These are phyloP conservation scores for Hypoxylon perforatum DNA, from an alignment of 495 filamentous ascomycete species.

Conservation along the genomic window DNA sequence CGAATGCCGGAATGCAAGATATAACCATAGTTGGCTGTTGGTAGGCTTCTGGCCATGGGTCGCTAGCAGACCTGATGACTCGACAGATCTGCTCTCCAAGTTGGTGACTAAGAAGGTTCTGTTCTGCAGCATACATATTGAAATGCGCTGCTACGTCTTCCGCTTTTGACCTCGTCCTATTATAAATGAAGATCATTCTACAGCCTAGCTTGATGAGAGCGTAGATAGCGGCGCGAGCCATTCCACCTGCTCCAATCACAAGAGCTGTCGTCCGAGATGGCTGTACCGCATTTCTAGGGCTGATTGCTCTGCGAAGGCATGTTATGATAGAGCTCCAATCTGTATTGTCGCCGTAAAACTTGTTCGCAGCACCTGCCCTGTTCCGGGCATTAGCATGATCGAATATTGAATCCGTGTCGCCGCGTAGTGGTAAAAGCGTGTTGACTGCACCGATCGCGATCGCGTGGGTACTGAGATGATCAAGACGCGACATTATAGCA, in stretches of 20 bases:
- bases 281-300: constrained; percentile 80
- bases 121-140: constrained; percentile 59
- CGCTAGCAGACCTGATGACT: constrained; percentile 67
- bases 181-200: constrained; percentile 81
- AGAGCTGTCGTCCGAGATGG: constrained; percentile 72
- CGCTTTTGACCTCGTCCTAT: constrained; percentile 72
- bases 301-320: constrained; percentile 78
- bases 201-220: constrained; percentile 82
- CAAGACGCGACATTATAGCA: constrained; percentile 72
- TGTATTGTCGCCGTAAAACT: constrained; percentile 85
- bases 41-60: constrained; percentile 72
- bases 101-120: constrained; percentile 53
- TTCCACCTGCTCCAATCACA: constrained; percentile 83
- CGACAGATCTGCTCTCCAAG: constrained; percentile 64
- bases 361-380: constrained; percentile 70
- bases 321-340: constrained; percentile 80
- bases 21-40: constrained; percentile 79
- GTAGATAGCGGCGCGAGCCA: constrained; percentile 83
- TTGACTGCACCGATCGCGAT: constrained; percentile 85
- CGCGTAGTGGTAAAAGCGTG: constrained; percentile 79
- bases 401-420: constrained; percentile 66
- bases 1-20: constrained; percentile 78
- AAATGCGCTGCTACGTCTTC: constrained; percentile 77
- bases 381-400: constrained; percentile 74
- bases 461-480: constrained; percentile 78